phyloP scores from a whole-genome alignment of 805 yeast genomes.

The Lachancea nothofagi region DNA sequence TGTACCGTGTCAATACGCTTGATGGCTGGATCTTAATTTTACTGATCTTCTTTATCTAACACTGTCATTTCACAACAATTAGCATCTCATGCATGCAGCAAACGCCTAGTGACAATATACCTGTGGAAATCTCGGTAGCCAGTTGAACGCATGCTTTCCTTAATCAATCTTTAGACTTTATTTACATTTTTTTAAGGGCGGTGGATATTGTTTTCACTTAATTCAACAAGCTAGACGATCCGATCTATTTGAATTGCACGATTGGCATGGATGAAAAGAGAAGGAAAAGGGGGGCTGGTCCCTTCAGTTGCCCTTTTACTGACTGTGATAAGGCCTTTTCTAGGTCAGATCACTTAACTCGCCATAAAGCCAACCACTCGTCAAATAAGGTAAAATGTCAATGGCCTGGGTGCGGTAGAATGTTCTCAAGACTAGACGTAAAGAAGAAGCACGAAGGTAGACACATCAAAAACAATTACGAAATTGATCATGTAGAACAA shows the following conservation, averaged over 20 bases:
- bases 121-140: no score
- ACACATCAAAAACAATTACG: conserved; percentile 1
- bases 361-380: conserved; percentile 10
- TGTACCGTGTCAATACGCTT: no score
- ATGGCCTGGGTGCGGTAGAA: conserved; percentile 9
- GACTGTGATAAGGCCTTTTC: conserved; percentile 8
- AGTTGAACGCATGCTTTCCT: no score
- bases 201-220: no score
- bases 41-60: no score
- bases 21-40: no score
- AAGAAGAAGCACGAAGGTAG: conserved; percentile 10
- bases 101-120: no score
- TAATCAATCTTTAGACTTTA: no score
- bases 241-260: background rate
- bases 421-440: conserved; percentile 10
- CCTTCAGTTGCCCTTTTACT: conserved; percentile 8
- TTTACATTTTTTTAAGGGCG: no score
- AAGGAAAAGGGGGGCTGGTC: conserved; percentile 10
- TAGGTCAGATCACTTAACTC: conserved; percentile 10
- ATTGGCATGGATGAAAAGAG: conserved; percentile 5
- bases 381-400: conserved; percentile 9
- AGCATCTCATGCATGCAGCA: no score
- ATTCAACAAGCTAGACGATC: no score
- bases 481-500: background rate
- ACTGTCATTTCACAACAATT: no score